Evolutionary conservation across 1,139 yeast species (phyloP).

Genomic region (Protomyces inundatus): DNA sequence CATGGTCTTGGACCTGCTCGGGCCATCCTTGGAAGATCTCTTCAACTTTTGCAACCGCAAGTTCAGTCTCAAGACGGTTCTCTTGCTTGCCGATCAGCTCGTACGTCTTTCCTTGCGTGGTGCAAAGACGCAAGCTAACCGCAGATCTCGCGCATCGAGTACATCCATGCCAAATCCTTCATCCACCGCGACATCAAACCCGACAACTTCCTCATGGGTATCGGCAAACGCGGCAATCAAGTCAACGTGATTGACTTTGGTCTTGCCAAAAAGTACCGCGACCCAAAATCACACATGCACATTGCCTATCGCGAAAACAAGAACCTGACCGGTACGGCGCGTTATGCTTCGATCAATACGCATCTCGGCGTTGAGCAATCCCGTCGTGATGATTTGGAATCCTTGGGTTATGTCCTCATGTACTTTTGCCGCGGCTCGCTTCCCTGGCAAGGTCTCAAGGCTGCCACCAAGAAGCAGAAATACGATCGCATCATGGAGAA

Average conservation of each 20-base stretch:
- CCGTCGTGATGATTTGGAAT: constrained; percentile 93
- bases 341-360: constrained; percentile 92
- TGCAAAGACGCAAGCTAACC: background rate
- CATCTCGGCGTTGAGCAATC: constrained; percentile 96
- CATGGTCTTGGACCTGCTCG: constrained; percentile 90
- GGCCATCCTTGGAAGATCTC: constrained; percentile 91
- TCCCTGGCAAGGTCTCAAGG: constrained; percentile 98
- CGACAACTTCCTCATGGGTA: constrained; percentile 94
- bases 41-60: constrained; percentile 93
- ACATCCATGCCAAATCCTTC: constrained; percentile 90
- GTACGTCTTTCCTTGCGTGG: constrained; percentile 14
- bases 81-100: constrained; percentile 88
- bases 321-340: constrained; percentile 93
- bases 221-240: constrained; percentile 90
- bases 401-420: constrained; percentile 90
- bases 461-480: constrained; percentile 95
- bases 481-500: constrained; percentile 95
- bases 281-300: constrained; percentile 91
- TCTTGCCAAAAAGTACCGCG: constrained; percentile 91
- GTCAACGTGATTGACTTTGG: constrained; percentile 97
- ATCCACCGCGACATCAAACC: constrained; percentile 88
- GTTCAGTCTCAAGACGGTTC: constrained; percentile 87
- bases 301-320: constrained; percentile 95
- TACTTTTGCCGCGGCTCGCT: constrained; percentile 88
- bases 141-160: constrained; percentile 78